Conservation (phyloP, 2,329 filamentous ascomycete genomes). For the Colletotrichum sidae region DNA sequence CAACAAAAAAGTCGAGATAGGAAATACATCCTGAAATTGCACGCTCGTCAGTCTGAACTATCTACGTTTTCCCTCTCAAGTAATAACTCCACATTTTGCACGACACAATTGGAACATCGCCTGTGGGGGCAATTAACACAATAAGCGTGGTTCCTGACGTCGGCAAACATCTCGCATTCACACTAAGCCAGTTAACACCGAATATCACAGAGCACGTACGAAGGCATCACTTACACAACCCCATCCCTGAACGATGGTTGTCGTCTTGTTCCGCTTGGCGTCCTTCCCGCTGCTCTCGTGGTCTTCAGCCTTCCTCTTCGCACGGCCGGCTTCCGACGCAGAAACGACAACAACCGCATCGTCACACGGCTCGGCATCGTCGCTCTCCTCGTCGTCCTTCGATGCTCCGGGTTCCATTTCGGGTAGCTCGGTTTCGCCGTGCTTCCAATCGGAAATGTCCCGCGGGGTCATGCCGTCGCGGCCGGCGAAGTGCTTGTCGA, state of each 20-base stretch:
- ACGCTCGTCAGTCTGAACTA: too few relatives aligned
- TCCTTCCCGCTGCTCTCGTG: constrained; percentile 23
- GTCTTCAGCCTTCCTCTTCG: constrained; percentile 27
- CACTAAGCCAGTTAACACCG: constrained; percentile 18
- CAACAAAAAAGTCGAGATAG: too few relatives aligned
- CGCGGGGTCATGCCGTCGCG: constrained; percentile 52
- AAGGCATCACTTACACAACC: constrained; percentile 43
- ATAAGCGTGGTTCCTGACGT: constrained; percentile 3
- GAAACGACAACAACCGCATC: constrained; percentile 7
- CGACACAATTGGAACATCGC: constrained; percentile 20
- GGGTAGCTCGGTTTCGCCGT: constrained; percentile 45
- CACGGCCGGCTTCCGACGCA: not conserved
- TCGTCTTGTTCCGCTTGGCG: constrained; percentile 32
- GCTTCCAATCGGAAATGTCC: constrained; percentile 68
- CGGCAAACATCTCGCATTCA: constrained; percentile 9
- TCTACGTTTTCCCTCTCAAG: too few relatives aligned
- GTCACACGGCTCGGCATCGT: constrained; percentile 9
- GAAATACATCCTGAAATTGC: too few relatives aligned
- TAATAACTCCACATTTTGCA: too few relatives aligned
- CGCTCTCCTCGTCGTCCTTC: constrained; percentile 14
- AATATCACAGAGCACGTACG: too few relatives aligned
- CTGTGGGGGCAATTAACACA: constrained; percentile 25
- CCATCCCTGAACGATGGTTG: constrained; percentile 42
- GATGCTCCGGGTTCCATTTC: constrained; percentile 20
- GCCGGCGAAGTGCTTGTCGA: constrained; percentile 77